These are phyloP conservation scores for Boletus huronensis DNA, from an alignment of 768 basidiomycete genomes.

Conservation along the genomic window DNA sequence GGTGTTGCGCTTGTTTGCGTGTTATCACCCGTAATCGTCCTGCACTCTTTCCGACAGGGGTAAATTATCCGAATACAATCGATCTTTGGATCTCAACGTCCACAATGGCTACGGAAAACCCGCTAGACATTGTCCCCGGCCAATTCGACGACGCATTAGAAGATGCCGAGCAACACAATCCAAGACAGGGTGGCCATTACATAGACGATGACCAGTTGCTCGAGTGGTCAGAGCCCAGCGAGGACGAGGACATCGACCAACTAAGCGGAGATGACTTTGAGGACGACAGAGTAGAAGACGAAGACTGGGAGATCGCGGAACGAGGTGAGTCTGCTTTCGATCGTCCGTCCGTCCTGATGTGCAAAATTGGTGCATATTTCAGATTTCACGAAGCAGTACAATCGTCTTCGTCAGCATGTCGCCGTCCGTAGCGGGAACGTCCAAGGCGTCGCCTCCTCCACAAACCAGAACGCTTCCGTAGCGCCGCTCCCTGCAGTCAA, in stretches of 20 bases:
- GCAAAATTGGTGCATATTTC: conserved; percentile 10
- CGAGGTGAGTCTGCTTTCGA: conserved; percentile 48
- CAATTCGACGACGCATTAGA: conserved; percentile 64
- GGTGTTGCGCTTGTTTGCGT: conserved; percentile 22
- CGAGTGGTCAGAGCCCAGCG: conserved; percentile 29
- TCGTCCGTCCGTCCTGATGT: not conserved
- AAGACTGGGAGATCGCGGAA: conserved; percentile 86
- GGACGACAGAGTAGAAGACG: conserved; percentile 70
- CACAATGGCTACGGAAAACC: conserved; percentile 18
- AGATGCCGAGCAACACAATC: conserved; percentile 12
- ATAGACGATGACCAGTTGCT: conserved; percentile 40
- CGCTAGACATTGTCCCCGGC: conserved; percentile 39
- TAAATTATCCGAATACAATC: conserved; percentile 5
- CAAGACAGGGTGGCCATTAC: conserved; percentile 36
- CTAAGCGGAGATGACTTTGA: conserved; percentile 51
- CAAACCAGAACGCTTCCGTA: conserved; percentile 46
- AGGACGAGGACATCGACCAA: conserved; percentile 25
- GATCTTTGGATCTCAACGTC: not conserved
- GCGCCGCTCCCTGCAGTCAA: conserved; percentile 71
- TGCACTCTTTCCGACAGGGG: conserved; percentile 8
- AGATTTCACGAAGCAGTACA: conserved; percentile 99
- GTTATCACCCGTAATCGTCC: not conserved
- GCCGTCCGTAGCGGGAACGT: conserved; percentile 75
- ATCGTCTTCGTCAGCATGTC: conserved; percentile 88
- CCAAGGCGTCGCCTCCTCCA: conserved; percentile 53